phyloP scores from a whole-genome alignment of 2,329 filamentous ascomycete genomes.

The Akanthomyces muscarius region DNA sequence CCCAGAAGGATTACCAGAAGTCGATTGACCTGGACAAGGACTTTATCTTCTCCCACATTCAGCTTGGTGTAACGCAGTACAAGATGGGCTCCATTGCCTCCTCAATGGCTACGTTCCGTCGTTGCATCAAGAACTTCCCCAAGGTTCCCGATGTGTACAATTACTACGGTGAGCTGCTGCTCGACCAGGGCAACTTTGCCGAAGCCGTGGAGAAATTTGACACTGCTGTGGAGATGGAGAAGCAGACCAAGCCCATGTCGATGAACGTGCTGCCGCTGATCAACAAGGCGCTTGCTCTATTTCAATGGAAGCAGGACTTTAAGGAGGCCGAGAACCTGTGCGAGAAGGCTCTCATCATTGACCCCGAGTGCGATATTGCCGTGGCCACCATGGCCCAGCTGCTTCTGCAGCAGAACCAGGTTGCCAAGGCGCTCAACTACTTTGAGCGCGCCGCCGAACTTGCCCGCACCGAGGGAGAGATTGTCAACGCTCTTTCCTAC shows the following conservation, averaged over 20 bases:
- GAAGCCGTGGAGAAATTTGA: conserved; percentile 98
- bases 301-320: conserved; percentile 98
- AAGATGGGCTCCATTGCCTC: conserved; percentile 99
- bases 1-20: conserved; percentile 98
- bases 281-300: conserved; percentile 95
- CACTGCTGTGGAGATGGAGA: conserved; percentile 97
- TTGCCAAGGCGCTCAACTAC: conserved; percentile 90
- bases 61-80: conserved; percentile 98
- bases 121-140: conserved; percentile 97
- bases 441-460: conserved; percentile 96
- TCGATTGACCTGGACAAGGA: conserved; percentile 93
- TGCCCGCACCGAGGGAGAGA: conserved; percentile 89
- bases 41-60: conserved; percentile 99
- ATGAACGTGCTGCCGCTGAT: conserved; percentile 98
- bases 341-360: conserved; percentile 95
- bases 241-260: conserved; percentile 83
- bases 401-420: conserved; percentile 94
- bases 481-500: conserved; percentile 93
- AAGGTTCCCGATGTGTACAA: conserved; percentile 98
- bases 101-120: conserved; percentile 96
- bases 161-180: conserved; percentile 95
- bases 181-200: conserved; percentile 92
- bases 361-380: conserved; percentile 97
- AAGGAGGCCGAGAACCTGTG: conserved; percentile 91
- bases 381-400: conserved; percentile 98